Evolutionary conservation across 495 filamentous ascomycete species (phyloP).

Genomic region (Penicillium crystallinum): DNA sequence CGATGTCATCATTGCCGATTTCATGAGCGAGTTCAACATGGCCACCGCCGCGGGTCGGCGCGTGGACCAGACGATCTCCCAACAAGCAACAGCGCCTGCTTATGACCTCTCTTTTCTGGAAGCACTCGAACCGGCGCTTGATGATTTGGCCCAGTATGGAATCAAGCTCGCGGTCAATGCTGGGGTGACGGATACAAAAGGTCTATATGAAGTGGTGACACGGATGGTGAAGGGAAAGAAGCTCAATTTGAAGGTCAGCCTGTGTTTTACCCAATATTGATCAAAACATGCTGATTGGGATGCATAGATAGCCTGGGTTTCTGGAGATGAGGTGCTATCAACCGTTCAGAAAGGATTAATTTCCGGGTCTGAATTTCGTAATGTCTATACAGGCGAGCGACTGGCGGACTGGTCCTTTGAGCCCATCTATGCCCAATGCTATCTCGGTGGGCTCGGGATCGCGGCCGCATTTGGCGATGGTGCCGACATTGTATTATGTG

Average conservation of each 20-base stretch:
- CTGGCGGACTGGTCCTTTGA: constrained; percentile 47
- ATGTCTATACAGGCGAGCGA: constrained; percentile 47
- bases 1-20: constrained; percentile 55
- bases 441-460: constrained; percentile 50
- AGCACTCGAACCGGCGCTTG: constrained; percentile 47
- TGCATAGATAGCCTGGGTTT: constrained; percentile 40
- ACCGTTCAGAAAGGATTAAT: constrained; percentile 35
- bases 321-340: constrained; percentile 48
- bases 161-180: constrained; percentile 59
- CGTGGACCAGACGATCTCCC: constrained; percentile 21
- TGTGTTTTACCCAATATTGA: neutral
- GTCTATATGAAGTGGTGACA: constrained; percentile 41
- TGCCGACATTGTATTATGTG: constrained; percentile 55
- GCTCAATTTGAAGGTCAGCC: constrained; percentile 38
- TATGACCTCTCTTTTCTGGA: constrained; percentile 53
- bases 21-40: constrained; percentile 56
- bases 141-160: constrained; percentile 42
- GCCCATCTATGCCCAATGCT: constrained; percentile 50
- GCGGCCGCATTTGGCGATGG: constrained; percentile 44
- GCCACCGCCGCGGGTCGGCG: constrained; percentile 40
- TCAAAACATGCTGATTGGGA: neutral
- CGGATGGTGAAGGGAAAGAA: constrained; percentile 39
- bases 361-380: constrained; percentile 39
- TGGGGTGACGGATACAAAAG: constrained; percentile 47
- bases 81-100: constrained; percentile 21